These are phyloP conservation scores for Eutrema salsugineum DNA, from an alignment of 441 rosid species.

Conservation along the genomic window DNA sequence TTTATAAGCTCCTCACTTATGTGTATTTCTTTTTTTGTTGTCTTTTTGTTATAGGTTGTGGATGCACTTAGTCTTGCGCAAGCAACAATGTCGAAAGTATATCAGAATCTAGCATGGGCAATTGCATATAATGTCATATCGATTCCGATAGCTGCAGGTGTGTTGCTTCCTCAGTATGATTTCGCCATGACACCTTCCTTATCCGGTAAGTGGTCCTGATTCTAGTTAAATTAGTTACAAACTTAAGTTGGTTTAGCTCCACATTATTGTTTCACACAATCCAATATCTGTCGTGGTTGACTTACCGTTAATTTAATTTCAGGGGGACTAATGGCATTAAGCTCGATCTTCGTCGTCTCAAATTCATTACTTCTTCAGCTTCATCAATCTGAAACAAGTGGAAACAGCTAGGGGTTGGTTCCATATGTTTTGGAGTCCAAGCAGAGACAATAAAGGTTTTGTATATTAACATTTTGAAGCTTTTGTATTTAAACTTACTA, in stretches of 20 bases:
- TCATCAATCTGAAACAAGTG: conserved; percentile 41
- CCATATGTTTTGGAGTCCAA: background rate
- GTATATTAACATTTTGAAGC: background rate
- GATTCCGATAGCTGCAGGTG: conserved; percentile 89
- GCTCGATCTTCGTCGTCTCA: conserved; percentile 83
- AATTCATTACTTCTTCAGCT: conserved; percentile 82
- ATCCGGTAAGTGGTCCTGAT: conserved; percentile 47
- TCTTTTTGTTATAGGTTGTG: conserved; percentile 47
- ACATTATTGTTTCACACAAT: background rate
- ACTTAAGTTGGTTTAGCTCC: background rate
- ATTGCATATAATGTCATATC: conserved; percentile 74
- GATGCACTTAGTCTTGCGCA: conserved; percentile 84
- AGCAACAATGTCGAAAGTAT: conserved; percentile 90
- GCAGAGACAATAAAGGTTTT: background rate
- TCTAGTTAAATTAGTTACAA: background rate
- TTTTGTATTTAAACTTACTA: background rate
- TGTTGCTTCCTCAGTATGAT: conserved; percentile 83
- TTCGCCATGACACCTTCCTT: conserved; percentile 93
- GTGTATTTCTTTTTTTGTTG: background rate
- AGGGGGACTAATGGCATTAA: conserved; percentile 93
- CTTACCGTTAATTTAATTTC: conserved; percentile 11
- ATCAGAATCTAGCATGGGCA: conserved; percentile 91
- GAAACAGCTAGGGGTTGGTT: conserved; percentile 6
- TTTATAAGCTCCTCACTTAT: background rate
- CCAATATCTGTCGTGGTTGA: background rate